Evolutionary conservation across 2,329 filamentous ascomycete genomes (phyloP).

Genomic region (Cercospora canescens): DNA sequence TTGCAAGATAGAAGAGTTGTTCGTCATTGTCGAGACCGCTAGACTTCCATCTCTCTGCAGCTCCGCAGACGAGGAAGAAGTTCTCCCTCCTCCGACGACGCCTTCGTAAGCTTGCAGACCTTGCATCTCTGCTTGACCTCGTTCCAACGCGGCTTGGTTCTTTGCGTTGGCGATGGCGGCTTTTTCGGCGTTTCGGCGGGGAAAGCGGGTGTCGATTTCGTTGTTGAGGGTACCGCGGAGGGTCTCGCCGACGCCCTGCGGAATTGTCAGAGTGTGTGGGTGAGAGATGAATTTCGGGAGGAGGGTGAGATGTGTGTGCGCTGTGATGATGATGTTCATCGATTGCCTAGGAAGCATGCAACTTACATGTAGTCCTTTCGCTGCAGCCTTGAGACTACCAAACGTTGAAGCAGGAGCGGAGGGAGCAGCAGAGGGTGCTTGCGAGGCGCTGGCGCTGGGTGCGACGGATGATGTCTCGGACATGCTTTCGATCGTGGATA

Average conservation of each 20-base stretch:
- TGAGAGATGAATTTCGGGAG: neutral
- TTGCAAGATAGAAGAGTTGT: neutral
- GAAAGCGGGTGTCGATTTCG: constrained; percentile 33
- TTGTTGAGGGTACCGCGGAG: constrained; percentile 35
- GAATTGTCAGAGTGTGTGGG: constrained; percentile 2
- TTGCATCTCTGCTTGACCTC: constrained; percentile 30
- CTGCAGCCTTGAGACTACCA: constrained; percentile 33
- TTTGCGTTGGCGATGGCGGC: constrained; percentile 29
- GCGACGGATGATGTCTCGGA: constrained; percentile 8
- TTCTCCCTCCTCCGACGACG: neutral
- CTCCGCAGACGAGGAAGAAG: neutral
- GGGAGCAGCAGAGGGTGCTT: constrained; percentile 5
- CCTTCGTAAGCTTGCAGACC: constrained; percentile 18
- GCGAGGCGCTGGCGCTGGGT: neutral
- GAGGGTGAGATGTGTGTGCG: too few relatives aligned
- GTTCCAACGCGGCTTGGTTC: constrained; percentile 30
- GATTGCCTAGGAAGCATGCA: too few relatives aligned
- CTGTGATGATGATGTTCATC: too few relatives aligned
- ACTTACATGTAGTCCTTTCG: constrained; percentile 35
- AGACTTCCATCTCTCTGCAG: neutral
- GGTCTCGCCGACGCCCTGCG: constrained; percentile 36
- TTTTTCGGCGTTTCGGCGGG: constrained; percentile 32
- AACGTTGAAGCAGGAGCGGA: constrained; percentile 11
- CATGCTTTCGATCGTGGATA: constrained; percentile 12
- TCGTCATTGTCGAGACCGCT: neutral